phyloP scores from a whole-genome alignment of 1,284 basidiomycete genomes.

The Boletus austroedulis region DNA sequence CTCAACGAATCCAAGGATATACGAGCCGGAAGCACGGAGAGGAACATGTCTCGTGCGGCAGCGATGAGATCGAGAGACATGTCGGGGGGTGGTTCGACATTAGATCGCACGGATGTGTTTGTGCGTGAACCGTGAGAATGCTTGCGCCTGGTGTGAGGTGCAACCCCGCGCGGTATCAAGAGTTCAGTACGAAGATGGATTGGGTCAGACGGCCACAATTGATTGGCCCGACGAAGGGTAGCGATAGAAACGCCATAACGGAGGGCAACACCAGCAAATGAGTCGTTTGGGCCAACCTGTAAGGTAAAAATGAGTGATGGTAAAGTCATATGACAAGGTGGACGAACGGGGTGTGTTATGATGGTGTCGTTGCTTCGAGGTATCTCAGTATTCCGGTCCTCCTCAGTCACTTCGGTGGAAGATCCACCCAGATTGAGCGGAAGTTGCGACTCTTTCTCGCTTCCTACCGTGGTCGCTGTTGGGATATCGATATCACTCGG shows the following conservation, averaged over 20 bases:
- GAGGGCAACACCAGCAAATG: slow-evolving; percentile 80
- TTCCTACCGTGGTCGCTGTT: neutral
- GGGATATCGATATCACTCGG: neutral
- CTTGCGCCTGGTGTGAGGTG: slow-evolving; percentile 3
- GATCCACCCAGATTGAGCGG: neutral
- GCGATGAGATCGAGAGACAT: slow-evolving; percentile 10
- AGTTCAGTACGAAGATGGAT: slow-evolving; percentile 83
- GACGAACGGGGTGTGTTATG: slow-evolving; percentile 26
- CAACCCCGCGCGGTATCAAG: slow-evolving; percentile 58
- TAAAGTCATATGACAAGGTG: neutral
- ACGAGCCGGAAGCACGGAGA: slow-evolving; percentile 31
- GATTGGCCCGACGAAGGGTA: slow-evolving; percentile 82
- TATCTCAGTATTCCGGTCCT: neutral
- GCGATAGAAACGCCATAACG: slow-evolving; percentile 83
- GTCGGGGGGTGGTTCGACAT: neutral
- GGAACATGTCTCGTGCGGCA: slow-evolving; percentile 26
- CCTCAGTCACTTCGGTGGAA: neutral
- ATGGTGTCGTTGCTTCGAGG: slow-evolving; percentile 1
- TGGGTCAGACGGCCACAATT: slow-evolving; percentile 86
- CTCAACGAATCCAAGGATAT: slow-evolving; percentile 34
- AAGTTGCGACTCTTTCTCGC: slow-evolving; percentile 4
- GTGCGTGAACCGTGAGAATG: neutral
- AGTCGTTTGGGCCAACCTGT: slow-evolving; percentile 71
- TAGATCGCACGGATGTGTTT: neutral
- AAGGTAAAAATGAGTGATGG: neutral